Base-by-base conservation (phyloP, 2,329 filamentous ascomycete genomes). In the Diaporthe helianthi region DNA sequence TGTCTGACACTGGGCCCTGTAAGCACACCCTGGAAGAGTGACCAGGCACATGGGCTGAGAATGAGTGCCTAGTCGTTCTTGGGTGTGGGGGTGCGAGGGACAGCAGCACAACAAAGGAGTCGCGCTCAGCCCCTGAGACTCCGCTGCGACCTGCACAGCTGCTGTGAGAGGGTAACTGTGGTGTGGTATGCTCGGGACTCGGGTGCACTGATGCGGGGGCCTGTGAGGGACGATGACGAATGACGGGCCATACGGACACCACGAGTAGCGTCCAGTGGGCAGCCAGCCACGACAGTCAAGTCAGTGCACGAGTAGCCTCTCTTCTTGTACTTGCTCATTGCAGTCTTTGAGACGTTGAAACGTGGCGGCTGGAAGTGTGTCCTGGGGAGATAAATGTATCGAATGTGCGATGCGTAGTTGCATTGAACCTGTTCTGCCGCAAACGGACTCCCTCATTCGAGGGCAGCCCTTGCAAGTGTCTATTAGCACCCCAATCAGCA, bases 401-500 rank as follows among this genome's bases (percentile, higher is more conserved):
- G 41, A 22, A 17, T 33, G 47, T 46, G 41, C 41, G 17, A n/a
- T 44, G 41, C 19, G 41, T 49, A 31, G 29, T 17, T 67, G 26
- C 12, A 53, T 51, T 68, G 65, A 47, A 65, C 46, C 52, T 53
- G 64, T 54, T 33, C 51, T 65, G 58, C 47, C 52, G 52, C 33
- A 65, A 54, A 64, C 44, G 58, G 36, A 68, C 58, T 26, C 46
- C 52, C 24, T 60, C 22, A 22, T 60, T 64, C 44, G 26, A 46
- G 49, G 31, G 15, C 49, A 68, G 38, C 46, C 49, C 52, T 60
- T 68, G 36, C 38, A 53, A 31, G 64, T 29, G 55, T 52, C 65
- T 65, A 65, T 70, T 70, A 70, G 69, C 60, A 64, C 22, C n/a
- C 61, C 44, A 58, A 68, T 31, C 41, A 53, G 22, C 55, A 47